Conservation (phyloP, 345 rosid species). For the Physaria fendleri region DNA sequence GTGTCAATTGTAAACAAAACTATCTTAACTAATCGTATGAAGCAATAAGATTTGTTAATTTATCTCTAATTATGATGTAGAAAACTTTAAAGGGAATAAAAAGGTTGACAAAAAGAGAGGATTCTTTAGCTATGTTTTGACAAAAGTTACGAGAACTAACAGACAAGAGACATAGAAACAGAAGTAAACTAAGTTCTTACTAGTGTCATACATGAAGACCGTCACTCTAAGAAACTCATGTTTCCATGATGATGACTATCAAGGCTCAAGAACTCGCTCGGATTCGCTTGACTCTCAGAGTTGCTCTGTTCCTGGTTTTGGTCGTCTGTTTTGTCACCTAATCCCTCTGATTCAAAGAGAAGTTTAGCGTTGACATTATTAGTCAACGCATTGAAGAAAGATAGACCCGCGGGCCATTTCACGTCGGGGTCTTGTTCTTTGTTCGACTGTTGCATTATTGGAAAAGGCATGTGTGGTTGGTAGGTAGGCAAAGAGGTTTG, state of each 20-base stretch:
- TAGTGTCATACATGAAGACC: background rate
- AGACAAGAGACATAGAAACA: background rate
- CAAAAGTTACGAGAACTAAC: conserved; percentile 13
- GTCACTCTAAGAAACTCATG: conserved; percentile 35
- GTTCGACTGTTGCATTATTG: conserved; percentile 41
- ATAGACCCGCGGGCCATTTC: conserved; percentile 89
- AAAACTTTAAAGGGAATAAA: background rate
- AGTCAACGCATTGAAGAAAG: conserved; percentile 80
- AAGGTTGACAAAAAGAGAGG: background rate
- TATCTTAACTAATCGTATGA: background rate
- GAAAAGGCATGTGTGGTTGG: conserved; percentile 49
- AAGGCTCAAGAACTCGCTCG: conserved; percentile 72
- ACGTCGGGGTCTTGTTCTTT: conserved; percentile 59
- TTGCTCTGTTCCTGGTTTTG: conserved; percentile 35
- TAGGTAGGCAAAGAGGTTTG: conserved; percentile 43
- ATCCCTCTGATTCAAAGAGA: conserved; percentile 55
- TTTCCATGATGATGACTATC: conserved; percentile 45
- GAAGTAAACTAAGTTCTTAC: conserved; percentile 15
- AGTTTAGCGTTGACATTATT: conserved; percentile 70
- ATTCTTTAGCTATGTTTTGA: conserved; percentile 15
- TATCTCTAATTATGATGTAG: too few relatives aligned
- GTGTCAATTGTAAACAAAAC: background rate
- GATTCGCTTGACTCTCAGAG: conserved; percentile 44
- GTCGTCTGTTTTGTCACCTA: conserved; percentile 39
- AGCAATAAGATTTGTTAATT: too few relatives aligned